Evolutionary conservation across 169 alveolate species (phyloP).

Genomic region (Toxoplasma gondii): DNA sequence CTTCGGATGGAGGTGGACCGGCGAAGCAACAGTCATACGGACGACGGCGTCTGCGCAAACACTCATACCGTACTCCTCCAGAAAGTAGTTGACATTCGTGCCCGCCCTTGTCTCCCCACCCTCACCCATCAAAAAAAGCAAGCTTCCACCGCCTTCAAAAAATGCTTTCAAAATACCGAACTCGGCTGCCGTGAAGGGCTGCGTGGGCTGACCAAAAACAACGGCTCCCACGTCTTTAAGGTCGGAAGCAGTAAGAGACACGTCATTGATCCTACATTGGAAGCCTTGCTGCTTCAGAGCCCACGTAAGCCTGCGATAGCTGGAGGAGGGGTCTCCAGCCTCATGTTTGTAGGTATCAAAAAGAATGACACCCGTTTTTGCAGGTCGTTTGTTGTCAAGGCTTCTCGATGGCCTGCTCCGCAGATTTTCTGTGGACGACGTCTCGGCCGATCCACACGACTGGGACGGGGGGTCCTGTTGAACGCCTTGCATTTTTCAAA

Average conservation of each 20-base stretch:
- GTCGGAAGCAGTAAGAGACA: background rate
- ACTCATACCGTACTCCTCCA: slow-evolving; percentile 30
- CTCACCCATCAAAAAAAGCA: background rate
- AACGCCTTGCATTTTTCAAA: background rate
- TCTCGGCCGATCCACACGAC: background rate
- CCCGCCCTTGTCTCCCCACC: slow-evolving; percentile 19
- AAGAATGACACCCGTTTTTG: background rate
- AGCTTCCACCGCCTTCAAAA: background rate
- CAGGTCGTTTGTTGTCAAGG: background rate
- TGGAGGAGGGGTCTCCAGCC: slow-evolving; percentile 29
- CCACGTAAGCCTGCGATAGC: background rate
- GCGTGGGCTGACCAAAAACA: slow-evolving; percentile 9
- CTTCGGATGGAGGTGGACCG: background rate
- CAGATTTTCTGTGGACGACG: background rate
- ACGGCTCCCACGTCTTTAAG: background rate
- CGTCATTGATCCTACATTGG: background rate
- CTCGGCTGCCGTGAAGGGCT: slow-evolving; percentile 9
- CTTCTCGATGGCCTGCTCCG: background rate
- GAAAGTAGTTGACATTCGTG: slow-evolving; percentile 27
- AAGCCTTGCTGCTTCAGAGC: slow-evolving; percentile 5
- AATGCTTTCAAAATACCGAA: background rate
- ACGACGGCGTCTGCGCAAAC: slow-evolving; percentile 15
- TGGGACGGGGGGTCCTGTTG: background rate
- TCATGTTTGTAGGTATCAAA: slow-evolving; percentile 9
- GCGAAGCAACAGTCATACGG: background rate